These are phyloP conservation scores for Scedosporium dehoogii DNA, from an alignment of 2,329 filamentous ascomycete genomes.

Conservation along the genomic window DNA sequence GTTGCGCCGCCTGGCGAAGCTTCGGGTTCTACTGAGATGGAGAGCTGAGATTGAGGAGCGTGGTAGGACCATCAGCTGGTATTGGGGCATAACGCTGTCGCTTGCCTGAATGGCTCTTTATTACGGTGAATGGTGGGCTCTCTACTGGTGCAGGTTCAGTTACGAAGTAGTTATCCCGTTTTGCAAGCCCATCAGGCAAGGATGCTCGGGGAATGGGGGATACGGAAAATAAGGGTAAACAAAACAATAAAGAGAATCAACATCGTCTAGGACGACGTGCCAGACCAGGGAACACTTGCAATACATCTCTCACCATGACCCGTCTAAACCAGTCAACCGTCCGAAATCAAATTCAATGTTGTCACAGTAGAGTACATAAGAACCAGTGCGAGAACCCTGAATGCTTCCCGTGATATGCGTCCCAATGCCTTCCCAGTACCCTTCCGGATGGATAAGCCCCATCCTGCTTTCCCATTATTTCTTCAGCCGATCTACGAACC, in stretches of 20 bases:
- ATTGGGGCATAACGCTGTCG: too few species aligned
- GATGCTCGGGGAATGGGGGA: background rate
- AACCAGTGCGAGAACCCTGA: constrained; percentile 1
- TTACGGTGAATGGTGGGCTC: too few species aligned
- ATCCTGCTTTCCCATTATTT: background rate
- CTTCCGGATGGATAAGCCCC: background rate
- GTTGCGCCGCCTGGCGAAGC: constrained; percentile 25
- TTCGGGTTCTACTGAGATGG: background rate
- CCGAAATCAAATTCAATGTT: constrained; percentile 5
- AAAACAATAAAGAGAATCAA: background rate
- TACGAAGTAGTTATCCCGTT: too few species aligned
- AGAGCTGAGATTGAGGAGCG: background rate
- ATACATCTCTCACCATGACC: background rate
- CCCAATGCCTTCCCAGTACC: background rate
- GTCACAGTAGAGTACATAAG: constrained; percentile 7
- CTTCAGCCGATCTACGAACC: background rate
- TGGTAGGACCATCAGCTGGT: too few species aligned
- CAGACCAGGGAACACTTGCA: background rate
- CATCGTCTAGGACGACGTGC: background rate
- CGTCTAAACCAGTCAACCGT: constrained; percentile 2
- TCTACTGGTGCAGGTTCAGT: too few species aligned
- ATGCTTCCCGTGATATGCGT: constrained; percentile 2
- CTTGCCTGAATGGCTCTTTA: too few species aligned
- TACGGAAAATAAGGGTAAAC: background rate
- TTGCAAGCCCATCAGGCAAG: too few species aligned